Evolutionary conservation across 148 eudicot species (phyloP).

Genomic region (Amaranthus palmeri): DNA sequence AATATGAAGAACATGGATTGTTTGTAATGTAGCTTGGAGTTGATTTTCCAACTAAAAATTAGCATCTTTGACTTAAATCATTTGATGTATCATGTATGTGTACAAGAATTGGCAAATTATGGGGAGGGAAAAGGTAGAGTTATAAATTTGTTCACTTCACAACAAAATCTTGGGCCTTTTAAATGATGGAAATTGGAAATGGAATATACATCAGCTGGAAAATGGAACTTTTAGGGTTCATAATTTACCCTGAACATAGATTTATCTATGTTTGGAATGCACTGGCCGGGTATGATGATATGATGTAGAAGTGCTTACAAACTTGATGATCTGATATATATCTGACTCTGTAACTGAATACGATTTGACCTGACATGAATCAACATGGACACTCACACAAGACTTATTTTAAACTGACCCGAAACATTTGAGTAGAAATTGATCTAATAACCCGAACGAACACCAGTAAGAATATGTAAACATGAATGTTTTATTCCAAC

Average conservation of each 20-base stretch:
- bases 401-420: too few species aligned
- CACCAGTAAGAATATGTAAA: conserved; percentile 1
- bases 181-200: not conserved
- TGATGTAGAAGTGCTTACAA: too few species aligned
- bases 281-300: too few species aligned
- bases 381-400: too few species aligned
- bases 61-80: conserved; percentile 17
- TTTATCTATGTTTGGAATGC: too few species aligned
- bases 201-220: not conserved
- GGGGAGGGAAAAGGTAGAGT: too few species aligned
- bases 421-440: too few species aligned
- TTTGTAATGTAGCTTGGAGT: conserved; percentile 11
- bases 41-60: conserved; percentile 3
- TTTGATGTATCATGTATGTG: conserved; percentile 9
- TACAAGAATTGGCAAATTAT: not conserved
- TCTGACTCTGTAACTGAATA: too few species aligned
- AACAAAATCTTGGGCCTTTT: not conserved
- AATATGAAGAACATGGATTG: conserved; percentile 22
- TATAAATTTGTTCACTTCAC: not conserved
- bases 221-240: not conserved
- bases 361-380: too few species aligned
- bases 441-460: too few species aligned
- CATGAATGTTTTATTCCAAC: not conserved
- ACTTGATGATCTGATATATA: too few species aligned
- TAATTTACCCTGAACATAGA: too few species aligned